A percentile compares a stretch with the other conserved stretches of the same genome.
These are phyloP conservation scores for Monilinia aucupariae DNA, from an alignment of 2,329 filamentous ascomycete species.

Conservation along the genomic window DNA sequence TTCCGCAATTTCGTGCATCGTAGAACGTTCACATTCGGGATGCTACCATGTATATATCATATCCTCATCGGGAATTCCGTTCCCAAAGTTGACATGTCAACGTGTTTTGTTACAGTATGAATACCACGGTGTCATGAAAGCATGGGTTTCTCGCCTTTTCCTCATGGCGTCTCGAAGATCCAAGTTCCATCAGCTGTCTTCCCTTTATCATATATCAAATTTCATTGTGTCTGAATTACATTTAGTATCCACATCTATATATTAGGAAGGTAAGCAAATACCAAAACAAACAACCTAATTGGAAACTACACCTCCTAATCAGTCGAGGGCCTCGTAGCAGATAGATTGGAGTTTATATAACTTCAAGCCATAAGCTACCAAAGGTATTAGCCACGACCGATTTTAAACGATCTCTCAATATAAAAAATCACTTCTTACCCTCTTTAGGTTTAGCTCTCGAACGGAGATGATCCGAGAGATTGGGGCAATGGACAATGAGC, in stretches of 20 bases:
- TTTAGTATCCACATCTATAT: neutral
- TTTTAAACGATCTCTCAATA: neutral
- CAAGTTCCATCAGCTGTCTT: neutral
- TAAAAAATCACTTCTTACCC: neutral
- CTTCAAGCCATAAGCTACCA: conserved; percentile 6
- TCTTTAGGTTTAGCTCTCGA: neutral
- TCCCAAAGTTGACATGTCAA: conserved; percentile 9
- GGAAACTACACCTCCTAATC: neutral
- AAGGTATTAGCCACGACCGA: conserved; percentile 1
- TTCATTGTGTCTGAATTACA: neutral
- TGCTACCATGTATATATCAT: conserved; percentile 11
- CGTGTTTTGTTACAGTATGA: conserved; percentile 1
- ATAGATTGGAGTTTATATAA: conserved; percentile 13
- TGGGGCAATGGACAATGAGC: conserved; percentile 9
- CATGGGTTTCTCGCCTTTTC: neutral
- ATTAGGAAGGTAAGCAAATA: neutral
- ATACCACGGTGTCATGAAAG: neutral
- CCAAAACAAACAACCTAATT: neutral
- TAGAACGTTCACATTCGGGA: conserved; percentile 17
- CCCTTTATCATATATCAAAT: neutral
- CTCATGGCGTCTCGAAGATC: conserved; percentile 1
- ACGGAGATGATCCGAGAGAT: conserved; percentile 18
- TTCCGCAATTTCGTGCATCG: conserved; percentile 17
- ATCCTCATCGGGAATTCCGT: conserved; percentile 8
- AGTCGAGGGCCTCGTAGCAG: conserved; percentile 7